Conservation (phyloP, 148 eudicot species). For the Amaranthus hypochondriacus region DNA sequence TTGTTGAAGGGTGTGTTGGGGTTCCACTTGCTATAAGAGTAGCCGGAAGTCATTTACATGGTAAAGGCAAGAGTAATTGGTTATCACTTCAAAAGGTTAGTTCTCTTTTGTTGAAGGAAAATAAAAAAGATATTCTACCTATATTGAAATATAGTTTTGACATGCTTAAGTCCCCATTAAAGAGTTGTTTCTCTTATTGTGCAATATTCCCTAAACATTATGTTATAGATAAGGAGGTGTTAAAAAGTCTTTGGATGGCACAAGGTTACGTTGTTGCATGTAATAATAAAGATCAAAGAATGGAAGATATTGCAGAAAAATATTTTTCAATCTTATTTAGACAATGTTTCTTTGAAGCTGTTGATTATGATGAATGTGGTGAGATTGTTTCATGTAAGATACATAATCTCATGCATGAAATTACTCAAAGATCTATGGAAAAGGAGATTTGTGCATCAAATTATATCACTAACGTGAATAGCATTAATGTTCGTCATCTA, state of each 20-base stretch:
- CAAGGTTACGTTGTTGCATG: not conserved
- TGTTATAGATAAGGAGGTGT: not conserved
- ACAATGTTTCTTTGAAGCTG: not conserved
- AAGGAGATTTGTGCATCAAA: not conserved
- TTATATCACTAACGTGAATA: no score
- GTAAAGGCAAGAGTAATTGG: not conserved
- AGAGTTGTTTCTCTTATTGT: conserved; percentile 31
- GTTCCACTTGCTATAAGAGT: not conserved
- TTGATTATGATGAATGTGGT: not conserved
- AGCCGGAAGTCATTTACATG: not conserved
- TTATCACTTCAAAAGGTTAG: not conserved
- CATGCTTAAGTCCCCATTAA: conserved; percentile 16
- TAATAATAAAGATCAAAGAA: no score
- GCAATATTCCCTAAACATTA: not conserved
- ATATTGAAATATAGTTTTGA: conserved; percentile 24
- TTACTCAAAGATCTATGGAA: not conserved
- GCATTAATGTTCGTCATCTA: not conserved
- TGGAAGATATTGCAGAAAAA: not conserved
- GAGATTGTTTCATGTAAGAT: not conserved
- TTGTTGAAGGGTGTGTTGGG: not conserved
- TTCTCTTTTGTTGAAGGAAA: no score
- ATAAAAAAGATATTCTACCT: not conserved
- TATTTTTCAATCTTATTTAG: not conserved
- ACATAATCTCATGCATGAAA: not conserved
- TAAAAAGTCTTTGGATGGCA: not conserved